phyloP scores from a whole-genome alignment of 2,329 filamentous ascomycete genomes.

The Fusarium drepaniforme region DNA sequence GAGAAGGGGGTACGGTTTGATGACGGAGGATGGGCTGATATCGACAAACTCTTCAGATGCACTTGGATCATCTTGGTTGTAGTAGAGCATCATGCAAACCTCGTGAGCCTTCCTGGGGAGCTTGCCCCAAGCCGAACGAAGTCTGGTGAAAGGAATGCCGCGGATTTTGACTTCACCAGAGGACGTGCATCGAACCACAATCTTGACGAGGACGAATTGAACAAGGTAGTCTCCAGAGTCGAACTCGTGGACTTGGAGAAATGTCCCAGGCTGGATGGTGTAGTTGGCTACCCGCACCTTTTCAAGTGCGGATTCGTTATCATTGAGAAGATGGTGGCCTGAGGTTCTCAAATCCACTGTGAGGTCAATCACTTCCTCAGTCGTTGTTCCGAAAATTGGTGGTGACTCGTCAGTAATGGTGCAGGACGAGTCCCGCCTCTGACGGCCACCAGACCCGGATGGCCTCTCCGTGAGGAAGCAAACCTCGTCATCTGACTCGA shows the following conservation, averaged over 20 bases:
- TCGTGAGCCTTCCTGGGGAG: constrained; percentile 58
- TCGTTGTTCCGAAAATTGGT: not conserved
- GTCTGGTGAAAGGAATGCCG: constrained; percentile 54
- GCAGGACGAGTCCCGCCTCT: constrained; percentile 32
- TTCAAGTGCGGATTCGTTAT: constrained; percentile 41
- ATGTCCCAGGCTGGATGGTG: constrained; percentile 38
- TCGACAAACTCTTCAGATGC: constrained; percentile 53
- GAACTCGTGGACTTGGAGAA: constrained; percentile 46
- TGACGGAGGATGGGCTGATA: constrained; percentile 53
- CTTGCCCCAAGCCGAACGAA: constrained; percentile 50
- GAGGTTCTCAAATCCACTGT: constrained; percentile 41
- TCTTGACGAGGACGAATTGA: constrained; percentile 56
- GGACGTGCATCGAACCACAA: constrained; percentile 50
- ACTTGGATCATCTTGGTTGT: constrained; percentile 51
- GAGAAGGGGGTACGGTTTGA: constrained; percentile 56
- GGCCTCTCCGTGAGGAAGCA: constrained; percentile 31
- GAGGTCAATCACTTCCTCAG: constrained; percentile 50
- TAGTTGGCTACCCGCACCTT: constrained; percentile 15
- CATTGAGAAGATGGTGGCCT: constrained; percentile 20
- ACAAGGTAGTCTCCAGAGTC: constrained; percentile 42
- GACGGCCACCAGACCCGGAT: not conserved
- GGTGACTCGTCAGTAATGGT: constrained; percentile 37
- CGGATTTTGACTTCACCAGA: constrained; percentile 47
- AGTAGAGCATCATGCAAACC: constrained; percentile 53
- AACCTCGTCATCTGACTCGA: constrained; percentile 22